Evolutionary conservation across 2,329 filamentous ascomycete species (phyloP).

Genomic region (Xylariaceae sp.): DNA sequence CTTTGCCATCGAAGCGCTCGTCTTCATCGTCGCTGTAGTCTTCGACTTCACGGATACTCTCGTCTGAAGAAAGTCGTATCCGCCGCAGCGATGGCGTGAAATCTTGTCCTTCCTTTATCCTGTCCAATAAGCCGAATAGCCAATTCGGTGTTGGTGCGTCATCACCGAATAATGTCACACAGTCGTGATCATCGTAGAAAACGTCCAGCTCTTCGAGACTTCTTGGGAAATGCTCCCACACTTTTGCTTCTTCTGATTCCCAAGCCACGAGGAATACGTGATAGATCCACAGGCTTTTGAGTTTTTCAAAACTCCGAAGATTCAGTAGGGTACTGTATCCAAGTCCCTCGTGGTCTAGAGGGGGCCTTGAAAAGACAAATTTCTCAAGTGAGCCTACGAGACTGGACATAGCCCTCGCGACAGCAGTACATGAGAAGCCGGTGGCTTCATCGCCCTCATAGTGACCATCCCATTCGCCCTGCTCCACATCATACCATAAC

Average conservation of each 20-base stretch:
- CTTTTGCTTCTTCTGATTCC: neutral
- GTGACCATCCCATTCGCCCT: neutral
- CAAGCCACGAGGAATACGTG: constrained; percentile 1
- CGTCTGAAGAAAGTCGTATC: neutral
- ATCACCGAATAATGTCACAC: neutral
- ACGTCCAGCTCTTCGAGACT: constrained; percentile 10
- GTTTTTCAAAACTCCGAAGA: neutral
- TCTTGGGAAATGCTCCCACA: constrained; percentile 8
- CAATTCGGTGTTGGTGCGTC: neutral
- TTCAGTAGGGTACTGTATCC: constrained; percentile 1
- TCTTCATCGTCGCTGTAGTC: neutral
- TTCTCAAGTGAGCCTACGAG: constrained; percentile 6
- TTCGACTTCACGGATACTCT: neutral
- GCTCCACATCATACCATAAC: constrained; percentile 8
- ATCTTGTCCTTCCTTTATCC: neutral
- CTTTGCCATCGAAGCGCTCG: neutral
- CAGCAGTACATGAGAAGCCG: neutral
- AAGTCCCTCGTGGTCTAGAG: neutral
- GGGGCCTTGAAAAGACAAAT: constrained; percentile 1
- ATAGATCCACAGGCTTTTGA: constrained; percentile 6
- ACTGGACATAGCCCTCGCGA: constrained; percentile 1
- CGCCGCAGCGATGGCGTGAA: constrained; percentile 4
- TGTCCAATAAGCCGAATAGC: constrained; percentile 1
- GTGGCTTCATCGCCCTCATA: too few species aligned
- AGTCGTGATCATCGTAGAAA: constrained; percentile 1